Percentiles rank a stretch among this genome's conserved stretches.
Conservation (phyloP, 176 grass and related monocot species). For the Dactylis glomerata region DNA sequence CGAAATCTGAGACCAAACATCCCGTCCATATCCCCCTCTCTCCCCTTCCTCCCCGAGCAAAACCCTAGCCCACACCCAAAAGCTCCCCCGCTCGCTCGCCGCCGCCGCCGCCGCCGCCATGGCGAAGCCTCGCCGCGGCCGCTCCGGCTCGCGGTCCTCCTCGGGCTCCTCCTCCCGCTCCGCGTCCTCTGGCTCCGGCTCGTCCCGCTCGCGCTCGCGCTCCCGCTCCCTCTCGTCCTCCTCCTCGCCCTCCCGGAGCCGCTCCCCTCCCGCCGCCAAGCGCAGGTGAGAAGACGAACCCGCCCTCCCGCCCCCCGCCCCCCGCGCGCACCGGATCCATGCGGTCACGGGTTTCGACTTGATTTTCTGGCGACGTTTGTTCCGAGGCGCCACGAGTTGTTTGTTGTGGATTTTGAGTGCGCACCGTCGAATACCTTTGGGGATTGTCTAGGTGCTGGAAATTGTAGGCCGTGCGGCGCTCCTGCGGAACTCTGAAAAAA, state of each 20-base stretch:
- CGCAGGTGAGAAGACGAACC: slow-evolving; percentile 40
- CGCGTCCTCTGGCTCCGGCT: slow-evolving; percentile 53
- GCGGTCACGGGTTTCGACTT: background rate
- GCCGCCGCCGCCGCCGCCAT: slow-evolving; percentile 37
- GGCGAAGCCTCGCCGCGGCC: slow-evolving; percentile 78
- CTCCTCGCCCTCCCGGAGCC: slow-evolving; percentile 78
- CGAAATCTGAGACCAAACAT: background rate
- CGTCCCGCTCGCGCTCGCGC: slow-evolving; percentile 46
- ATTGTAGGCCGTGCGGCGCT: background rate
- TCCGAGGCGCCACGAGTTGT: background rate
- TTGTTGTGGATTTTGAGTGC: background rate
- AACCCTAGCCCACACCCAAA: slow-evolving; percentile 34
- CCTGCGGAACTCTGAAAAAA: background rate
- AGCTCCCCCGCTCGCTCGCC: background rate
- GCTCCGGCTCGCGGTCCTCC: slow-evolving; percentile 57
- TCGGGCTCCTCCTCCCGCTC: slow-evolving; percentile 75
- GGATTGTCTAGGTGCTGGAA: background rate
- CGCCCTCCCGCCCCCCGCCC: slow-evolving; percentile 20
- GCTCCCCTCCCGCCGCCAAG: slow-evolving; percentile 63
- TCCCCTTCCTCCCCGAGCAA: background rate
- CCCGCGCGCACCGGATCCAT: background rate
- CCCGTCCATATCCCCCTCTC: background rate
- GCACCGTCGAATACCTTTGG: too few relatives aligned
- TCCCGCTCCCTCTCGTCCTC: slow-evolving; percentile 65
- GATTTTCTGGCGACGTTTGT: background rate